A percentile compares a stretch with the other conserved stretches of the same genome.
Evolutionary conservation across 768 basidiomycete genomes (phyloP).

Genomic region (Lactarius sp.): DNA sequence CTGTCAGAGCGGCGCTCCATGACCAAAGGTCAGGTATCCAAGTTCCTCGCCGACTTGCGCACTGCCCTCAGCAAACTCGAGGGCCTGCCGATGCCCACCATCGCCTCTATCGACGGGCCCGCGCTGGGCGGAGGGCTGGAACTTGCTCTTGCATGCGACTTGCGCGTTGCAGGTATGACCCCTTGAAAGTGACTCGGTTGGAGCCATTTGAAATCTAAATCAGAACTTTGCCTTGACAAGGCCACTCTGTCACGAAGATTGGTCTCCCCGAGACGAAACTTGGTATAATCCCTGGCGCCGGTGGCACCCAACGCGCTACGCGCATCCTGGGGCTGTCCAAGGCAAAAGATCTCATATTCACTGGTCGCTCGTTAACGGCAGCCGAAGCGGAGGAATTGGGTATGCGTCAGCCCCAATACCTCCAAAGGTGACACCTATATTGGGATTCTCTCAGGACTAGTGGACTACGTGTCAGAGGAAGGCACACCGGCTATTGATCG

Average conservation of each 20-base stretch:
- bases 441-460: constrained; percentile 49
- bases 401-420: constrained; percentile 30
- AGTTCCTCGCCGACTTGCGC: constrained; percentile 73
- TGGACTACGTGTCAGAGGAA: constrained; percentile 73
- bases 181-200: constrained; percentile 2
- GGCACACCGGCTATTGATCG: constrained; percentile 59
- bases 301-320: constrained; percentile 80
- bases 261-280: constrained; percentile 76
- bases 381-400: constrained; percentile 68
- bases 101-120: constrained; percentile 89
- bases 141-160: constrained; percentile 80
- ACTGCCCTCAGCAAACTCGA: constrained; percentile 71
- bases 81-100: constrained; percentile 78
- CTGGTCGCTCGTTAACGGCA: constrained; percentile 64
- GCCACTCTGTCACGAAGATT: constrained; percentile 69
- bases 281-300: constrained; percentile 88
- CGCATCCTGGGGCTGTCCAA: constrained; percentile 72
- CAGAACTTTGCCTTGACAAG: constrained; percentile 32
- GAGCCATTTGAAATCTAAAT: background rate
- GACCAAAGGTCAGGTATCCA: constrained; percentile 65
- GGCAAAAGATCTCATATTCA: constrained; percentile 86
- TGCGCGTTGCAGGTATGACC: constrained; percentile 75
- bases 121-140: constrained; percentile 93
- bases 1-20: constrained; percentile 81
- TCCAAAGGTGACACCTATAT: background rate